These are phyloP conservation scores for Piper betle DNA, from an alignment of 164 flowering plant genomes.

Conservation along the genomic window DNA sequence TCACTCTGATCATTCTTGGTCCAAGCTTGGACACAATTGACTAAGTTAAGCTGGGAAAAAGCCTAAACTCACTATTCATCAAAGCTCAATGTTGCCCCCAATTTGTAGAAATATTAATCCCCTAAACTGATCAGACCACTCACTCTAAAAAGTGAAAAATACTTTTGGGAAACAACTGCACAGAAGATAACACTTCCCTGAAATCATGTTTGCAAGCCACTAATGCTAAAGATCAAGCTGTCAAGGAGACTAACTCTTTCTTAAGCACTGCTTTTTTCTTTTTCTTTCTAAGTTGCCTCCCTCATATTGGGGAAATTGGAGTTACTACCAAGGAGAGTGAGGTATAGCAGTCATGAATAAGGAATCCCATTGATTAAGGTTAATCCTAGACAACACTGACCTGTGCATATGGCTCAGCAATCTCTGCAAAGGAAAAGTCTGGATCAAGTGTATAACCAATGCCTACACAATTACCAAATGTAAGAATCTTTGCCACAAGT, in stretches of 20 bases:
- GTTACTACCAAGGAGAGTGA: not conserved
- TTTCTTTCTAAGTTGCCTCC: no score
- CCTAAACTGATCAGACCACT: no score
- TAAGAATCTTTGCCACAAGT: not conserved
- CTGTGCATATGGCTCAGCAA: constrained; percentile 97
- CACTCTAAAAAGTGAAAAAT: no score
- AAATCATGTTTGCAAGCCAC: not conserved
- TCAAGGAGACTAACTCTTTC: not conserved
- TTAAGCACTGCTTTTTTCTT: no score
- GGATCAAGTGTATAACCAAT: constrained; percentile 75
- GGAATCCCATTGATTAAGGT: not conserved
- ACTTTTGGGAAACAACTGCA: no score
- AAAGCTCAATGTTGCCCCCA: no score
- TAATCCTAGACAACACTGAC: constrained; percentile 11
- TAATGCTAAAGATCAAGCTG: not conserved
- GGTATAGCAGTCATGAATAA: not conserved
- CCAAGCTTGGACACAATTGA: no score
- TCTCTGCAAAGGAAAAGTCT: constrained; percentile 73
- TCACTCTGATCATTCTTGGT: no score
- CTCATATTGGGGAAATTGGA: not conserved
- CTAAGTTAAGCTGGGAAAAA: no score
- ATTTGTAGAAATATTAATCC: no score
- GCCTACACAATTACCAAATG: constrained; percentile 33
- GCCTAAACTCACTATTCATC: no score
- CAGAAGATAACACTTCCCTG: not conserved